Percentiles rank a stretch among this genome's conserved stretches.
Conservation (phyloP, 257 asterid genomes). For the Ilex aquifolium region DNA sequence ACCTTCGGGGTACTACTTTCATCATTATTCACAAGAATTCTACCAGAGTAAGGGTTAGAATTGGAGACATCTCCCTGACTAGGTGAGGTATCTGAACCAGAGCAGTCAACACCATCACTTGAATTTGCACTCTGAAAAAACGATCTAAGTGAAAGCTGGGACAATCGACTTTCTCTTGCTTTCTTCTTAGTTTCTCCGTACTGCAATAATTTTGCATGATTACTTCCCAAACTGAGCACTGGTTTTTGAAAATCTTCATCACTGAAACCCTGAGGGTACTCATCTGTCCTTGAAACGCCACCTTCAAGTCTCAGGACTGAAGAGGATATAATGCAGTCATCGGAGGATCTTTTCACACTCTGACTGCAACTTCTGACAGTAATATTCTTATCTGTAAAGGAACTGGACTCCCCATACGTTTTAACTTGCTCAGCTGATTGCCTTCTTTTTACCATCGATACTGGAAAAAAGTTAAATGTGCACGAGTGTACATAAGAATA, state of each 20-base stretch:
- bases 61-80: conserved; percentile 29
- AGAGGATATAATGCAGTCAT: conserved; percentile 24
- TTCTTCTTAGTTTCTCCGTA: conserved; percentile 44
- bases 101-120: conserved; percentile 18
- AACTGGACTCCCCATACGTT: conserved; percentile 32
- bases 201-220: conserved; percentile 26
- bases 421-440: conserved; percentile 40
- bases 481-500: too few species aligned
- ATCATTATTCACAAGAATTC: conserved; percentile 21
- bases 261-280: conserved; percentile 15
- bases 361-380: conserved; percentile 30
- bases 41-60: conserved; percentile 25
- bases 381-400: conserved; percentile 26
- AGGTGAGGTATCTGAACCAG: conserved; percentile 30
- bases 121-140: conserved; percentile 50
- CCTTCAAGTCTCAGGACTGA: conserved; percentile 19
- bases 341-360: conserved; percentile 25
- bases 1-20: conserved; percentile 25
- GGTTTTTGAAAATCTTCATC: conserved; percentile 21
- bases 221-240: conserved; percentile 19
- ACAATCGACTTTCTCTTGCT: conserved; percentile 47
- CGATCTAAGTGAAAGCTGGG: conserved; percentile 85
- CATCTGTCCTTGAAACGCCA: conserved; percentile 22
- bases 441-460: conserved; percentile 66
- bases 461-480: conserved; percentile 26